phyloP scores from a whole-genome alignment of 768 basidiomycete species.

The Mycena metata region DNA sequence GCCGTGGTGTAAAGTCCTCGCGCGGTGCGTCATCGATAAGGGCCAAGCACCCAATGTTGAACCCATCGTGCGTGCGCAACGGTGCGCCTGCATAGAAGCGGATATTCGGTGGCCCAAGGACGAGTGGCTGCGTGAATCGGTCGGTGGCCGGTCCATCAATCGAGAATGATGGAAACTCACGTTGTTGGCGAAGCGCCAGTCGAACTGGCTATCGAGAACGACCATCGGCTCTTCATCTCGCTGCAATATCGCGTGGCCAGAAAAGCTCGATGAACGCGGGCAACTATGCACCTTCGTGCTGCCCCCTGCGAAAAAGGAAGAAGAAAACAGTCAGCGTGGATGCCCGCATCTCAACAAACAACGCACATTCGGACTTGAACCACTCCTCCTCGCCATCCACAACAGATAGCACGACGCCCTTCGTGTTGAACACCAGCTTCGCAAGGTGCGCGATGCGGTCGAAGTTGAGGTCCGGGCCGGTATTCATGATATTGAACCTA shows the following conservation, averaged over 20 bases:
- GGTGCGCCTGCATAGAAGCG: constrained; percentile 96
- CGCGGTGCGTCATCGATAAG: constrained; percentile 88
- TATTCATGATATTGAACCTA: constrained; percentile 93
- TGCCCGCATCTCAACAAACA: not conserved
- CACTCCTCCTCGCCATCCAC: constrained; percentile 93
- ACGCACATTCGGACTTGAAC: constrained; percentile 90
- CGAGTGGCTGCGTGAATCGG: constrained; percentile 68
- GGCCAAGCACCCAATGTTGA: constrained; percentile 90
- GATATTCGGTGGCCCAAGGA: constrained; percentile 73
- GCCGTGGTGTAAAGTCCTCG: constrained; percentile 88
- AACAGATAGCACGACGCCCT: constrained; percentile 85
- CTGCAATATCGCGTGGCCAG: constrained; percentile 86
- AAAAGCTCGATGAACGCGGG: constrained; percentile 69
- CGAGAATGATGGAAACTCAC: constrained; percentile 56
- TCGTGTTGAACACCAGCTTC: constrained; percentile 93
- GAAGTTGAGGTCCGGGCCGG: constrained; percentile 89
- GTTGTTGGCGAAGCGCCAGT: constrained; percentile 92
- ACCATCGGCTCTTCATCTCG: constrained; percentile 90
- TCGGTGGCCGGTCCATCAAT: constrained; percentile 1
- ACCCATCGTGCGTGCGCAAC: constrained; percentile 89
- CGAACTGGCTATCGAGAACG: constrained; percentile 79
- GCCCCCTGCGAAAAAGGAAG: constrained; percentile 59
- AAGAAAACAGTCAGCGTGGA: constrained; percentile 3
- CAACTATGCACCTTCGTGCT: constrained; percentile 62
- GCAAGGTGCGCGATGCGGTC: constrained; percentile 94